Conservation (phyloP, 2,329 filamentous ascomycete species). For the Exophiala lecanii-corni region DNA sequence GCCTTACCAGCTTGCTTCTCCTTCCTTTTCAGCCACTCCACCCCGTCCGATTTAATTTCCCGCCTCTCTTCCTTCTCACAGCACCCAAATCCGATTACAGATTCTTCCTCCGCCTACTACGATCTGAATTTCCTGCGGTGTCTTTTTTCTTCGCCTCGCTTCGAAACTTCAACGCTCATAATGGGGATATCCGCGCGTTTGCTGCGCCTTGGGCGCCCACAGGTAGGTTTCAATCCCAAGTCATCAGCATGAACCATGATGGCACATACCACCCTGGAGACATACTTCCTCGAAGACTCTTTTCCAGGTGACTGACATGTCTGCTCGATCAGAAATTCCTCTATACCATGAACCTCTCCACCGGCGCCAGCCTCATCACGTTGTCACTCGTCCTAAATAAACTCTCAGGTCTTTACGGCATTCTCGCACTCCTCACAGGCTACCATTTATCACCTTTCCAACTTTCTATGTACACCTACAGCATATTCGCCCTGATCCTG, state of each 20-base stretch:
- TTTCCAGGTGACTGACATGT: slow-evolving; percentile 4
- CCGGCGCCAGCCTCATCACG: slow-evolving; percentile 78
- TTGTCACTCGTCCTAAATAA: slow-evolving; percentile 86
- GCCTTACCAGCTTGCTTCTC: too few relatives aligned
- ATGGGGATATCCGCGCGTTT: slow-evolving; percentile 34
- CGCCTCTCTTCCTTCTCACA: too few relatives aligned
- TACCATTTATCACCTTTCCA: slow-evolving; percentile 77
- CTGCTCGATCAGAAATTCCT: slow-evolving; percentile 64
- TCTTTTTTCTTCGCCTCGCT: too few relatives aligned
- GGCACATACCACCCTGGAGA: too few relatives aligned
- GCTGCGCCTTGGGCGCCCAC: slow-evolving; percentile 47
- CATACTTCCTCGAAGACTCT: neutral
- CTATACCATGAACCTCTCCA: slow-evolving; percentile 78
- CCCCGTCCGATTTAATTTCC: too few relatives aligned
- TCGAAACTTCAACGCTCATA: slow-evolving; percentile 10
- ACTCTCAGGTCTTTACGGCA: slow-evolving; percentile 81
- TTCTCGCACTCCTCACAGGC: slow-evolving; percentile 83
- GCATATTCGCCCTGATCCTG: slow-evolving; percentile 63
- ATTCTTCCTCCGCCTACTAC: too few relatives aligned
- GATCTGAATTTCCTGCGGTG: too few relatives aligned
- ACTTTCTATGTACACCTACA: slow-evolving; percentile 89
- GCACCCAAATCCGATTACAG: too few relatives aligned
- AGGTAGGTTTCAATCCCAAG: too few relatives aligned
- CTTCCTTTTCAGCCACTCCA: too few relatives aligned
- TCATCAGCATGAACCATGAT: too few relatives aligned